phyloP scores from a whole-genome alignment of 805 yeast species.

The Monosporozyma solicola region DNA sequence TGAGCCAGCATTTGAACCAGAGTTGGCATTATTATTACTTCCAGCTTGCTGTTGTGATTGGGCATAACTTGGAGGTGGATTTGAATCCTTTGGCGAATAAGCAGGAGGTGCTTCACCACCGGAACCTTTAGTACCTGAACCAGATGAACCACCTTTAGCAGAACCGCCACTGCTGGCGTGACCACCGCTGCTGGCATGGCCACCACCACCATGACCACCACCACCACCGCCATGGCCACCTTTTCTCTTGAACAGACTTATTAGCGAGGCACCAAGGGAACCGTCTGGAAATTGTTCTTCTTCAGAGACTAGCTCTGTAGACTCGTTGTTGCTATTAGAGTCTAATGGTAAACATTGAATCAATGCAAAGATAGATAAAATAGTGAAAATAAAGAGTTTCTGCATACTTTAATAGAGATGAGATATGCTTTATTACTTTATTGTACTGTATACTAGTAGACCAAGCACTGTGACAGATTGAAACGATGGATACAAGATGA shows the following conservation, averaged over 20 bases:
- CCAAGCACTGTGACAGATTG: too few species aligned
- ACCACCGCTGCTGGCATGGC: constrained; percentile 1
- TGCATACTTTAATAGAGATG: neutral
- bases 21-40: neutral
- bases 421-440: neutral
- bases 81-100: constrained; percentile 5
- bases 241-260: constrained; percentile 1
- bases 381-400: neutral
- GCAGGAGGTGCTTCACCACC: constrained; percentile 2
- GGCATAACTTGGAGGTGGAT: constrained; percentile 6
- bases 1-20: constrained; percentile 2
- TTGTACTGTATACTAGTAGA: too few species aligned
- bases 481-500: neutral
- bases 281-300: neutral
- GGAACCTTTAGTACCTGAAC: constrained; percentile 3
- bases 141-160: constrained; percentile 2
- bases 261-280: neutral
- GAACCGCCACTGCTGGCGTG: constrained; percentile 1
- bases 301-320: neutral
- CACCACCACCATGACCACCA: neutral
- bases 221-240: constrained; percentile 2
- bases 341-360: neutral
- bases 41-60: neutral
- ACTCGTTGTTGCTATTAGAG: neutral
- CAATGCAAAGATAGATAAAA: neutral